Evolutionary conservation across 805 yeast genomes (phyloP).

Genomic region (Candida montana): DNA sequence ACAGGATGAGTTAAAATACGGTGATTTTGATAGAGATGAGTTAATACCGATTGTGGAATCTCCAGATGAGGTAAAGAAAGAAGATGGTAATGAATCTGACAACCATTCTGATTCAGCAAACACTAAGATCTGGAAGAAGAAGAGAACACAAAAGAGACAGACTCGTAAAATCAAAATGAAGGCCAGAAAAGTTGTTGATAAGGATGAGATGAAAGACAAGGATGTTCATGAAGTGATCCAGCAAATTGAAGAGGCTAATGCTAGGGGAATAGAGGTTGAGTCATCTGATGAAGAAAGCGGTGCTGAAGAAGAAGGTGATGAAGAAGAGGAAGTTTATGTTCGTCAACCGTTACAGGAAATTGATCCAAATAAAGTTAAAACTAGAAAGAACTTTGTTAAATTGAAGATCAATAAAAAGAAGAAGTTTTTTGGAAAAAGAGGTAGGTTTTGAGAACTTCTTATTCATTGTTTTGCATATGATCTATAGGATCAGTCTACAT

Average conservation of each 20-base stretch:
- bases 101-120: constrained; percentile 12
- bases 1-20: constrained; percentile 23
- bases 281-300: constrained; percentile 11
- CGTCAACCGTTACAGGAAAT: constrained; percentile 21
- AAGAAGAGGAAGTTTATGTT: constrained; percentile 16
- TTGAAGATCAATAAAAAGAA: constrained; percentile 43
- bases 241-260: neutral
- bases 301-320: constrained; percentile 16
- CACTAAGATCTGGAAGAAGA: constrained; percentile 19
- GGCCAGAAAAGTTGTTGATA: constrained; percentile 25
- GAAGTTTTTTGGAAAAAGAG: constrained; percentile 35
- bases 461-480: neutral
- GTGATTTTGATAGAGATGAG: constrained; percentile 19
- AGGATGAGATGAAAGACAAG: constrained; percentile 27
- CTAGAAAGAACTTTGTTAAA: constrained; percentile 40
- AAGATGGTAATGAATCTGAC: constrained; percentile 12
- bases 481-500: too few species aligned
- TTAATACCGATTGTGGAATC: constrained; percentile 17
- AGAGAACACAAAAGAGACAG: constrained; percentile 31
- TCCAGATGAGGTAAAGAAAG: constrained; percentile 14
- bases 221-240: constrained; percentile 20
- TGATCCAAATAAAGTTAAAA: constrained; percentile 30
- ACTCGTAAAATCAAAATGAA: constrained; percentile 25
- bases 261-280: neutral
- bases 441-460: constrained; percentile 19